Evolutionary conservation across 225 moss, liverwort and hornwort genomes (phyloP).

Genomic region (Bryoerythrophyllum caledonicum): DNA sequence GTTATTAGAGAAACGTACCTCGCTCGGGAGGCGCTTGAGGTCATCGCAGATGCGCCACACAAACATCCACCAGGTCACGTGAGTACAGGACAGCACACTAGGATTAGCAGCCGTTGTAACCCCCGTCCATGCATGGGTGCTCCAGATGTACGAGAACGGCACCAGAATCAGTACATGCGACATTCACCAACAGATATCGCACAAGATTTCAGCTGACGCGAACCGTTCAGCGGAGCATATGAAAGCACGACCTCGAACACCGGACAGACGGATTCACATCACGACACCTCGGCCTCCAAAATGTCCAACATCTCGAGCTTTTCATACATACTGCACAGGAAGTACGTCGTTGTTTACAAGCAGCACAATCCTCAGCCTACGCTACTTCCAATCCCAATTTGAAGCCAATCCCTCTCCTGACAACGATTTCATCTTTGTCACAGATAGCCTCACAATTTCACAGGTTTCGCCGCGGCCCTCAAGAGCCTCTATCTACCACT

Average conservation of each 20-base stretch:
- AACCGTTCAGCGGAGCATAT: background rate
- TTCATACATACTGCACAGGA: constrained; percentile 15
- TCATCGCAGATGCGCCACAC: background rate
- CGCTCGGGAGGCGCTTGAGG: background rate
- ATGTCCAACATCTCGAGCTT: background rate
- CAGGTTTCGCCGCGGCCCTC: constrained; percentile 17
- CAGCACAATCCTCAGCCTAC: constrained; percentile 8
- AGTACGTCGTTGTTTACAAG: constrained; percentile 13
- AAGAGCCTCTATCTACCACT: constrained; percentile 20
- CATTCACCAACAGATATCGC: background rate
- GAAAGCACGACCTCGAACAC: background rate
- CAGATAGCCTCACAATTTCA: constrained; percentile 12
- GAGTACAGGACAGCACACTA: background rate
- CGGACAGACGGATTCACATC: background rate
- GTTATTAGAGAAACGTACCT: background rate
- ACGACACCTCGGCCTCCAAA: background rate
- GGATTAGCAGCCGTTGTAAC: background rate
- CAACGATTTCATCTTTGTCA: background rate
- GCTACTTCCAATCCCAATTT: constrained; percentile 7
- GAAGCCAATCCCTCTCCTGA: constrained; percentile 10
- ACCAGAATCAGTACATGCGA: background rate
- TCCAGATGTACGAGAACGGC: background rate
- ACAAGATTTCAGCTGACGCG: background rate
- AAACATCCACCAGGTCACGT: background rate
- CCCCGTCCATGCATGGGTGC: background rate